phyloP scores from a whole-genome alignment of 129 eudicot species.

The Gnaphalium uliginosum region DNA sequence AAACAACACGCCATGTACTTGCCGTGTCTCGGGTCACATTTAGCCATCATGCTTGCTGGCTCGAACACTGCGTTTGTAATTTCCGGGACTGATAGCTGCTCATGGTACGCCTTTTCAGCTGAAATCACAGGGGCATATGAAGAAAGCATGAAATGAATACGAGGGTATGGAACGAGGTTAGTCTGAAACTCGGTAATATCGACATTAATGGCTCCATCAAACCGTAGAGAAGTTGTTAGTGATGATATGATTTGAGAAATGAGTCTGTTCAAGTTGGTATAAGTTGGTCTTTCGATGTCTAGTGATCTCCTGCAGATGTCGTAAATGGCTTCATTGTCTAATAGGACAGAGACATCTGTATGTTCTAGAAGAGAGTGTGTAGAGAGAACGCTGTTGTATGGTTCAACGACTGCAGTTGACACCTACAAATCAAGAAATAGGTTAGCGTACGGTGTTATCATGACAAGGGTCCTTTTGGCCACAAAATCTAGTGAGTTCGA shows the following conservation, averaged over 20 bases:
- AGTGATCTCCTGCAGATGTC: slow-evolving; percentile 82
- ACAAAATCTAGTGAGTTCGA: background rate
- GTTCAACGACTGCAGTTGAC: slow-evolving; percentile 94
- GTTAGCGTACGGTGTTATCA: background rate
- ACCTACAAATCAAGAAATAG: slow-evolving; percentile 49
- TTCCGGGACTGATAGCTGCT: slow-evolving; percentile 91
- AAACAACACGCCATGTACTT: slow-evolving; percentile 97
- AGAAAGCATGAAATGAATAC: slow-evolving; percentile 97
- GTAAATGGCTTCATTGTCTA: slow-evolving; percentile 95
- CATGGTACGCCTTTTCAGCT: slow-evolving; percentile 92
- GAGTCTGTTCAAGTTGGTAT: slow-evolving; percentile 82
- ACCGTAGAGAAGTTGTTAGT: slow-evolving; percentile 85
- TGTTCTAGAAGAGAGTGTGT: slow-evolving; percentile 94
- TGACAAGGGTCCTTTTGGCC: background rate
- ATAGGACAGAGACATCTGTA: slow-evolving; percentile 84
- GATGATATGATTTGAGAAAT: slow-evolving; percentile 93
- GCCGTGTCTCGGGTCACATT: slow-evolving; percentile 96
- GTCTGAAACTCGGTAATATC: slow-evolving; percentile 95
- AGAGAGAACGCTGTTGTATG: slow-evolving; percentile 94
- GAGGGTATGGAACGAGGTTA: slow-evolving; percentile 93
- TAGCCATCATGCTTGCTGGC: slow-evolving; percentile 98
- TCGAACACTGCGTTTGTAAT: slow-evolving; percentile 91
- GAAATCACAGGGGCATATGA: slow-evolving; percentile 98
- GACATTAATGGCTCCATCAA: slow-evolving; percentile 97
- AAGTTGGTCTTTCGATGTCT: slow-evolving; percentile 94